Conservation (phyloP, 1,284 basidiomycete species). For the Apiotrichum akiyoshidainum region DNA sequence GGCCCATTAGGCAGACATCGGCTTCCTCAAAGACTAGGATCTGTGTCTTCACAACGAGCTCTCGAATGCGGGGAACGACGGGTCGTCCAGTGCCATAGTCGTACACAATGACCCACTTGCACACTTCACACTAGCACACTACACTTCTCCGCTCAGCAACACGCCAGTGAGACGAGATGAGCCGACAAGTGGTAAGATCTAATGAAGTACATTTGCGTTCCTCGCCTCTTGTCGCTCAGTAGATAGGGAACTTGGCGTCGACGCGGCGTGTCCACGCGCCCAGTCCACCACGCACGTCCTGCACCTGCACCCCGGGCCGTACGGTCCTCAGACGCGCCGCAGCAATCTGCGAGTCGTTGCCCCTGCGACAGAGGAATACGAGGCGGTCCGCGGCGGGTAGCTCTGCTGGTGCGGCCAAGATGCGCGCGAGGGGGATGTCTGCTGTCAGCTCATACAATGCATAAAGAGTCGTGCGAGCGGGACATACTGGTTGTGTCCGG, state of each 20-base stretch:
- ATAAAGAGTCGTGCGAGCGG: neutral
- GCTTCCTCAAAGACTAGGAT: no score
- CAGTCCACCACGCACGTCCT: constrained; percentile 75
- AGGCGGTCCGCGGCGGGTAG: constrained; percentile 41
- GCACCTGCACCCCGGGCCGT: constrained; percentile 50
- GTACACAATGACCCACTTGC: no score
- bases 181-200: no score
- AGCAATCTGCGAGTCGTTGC: constrained; percentile 90
- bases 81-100: no score
- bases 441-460: constrained; percentile 17
- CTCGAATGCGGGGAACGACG: no score
- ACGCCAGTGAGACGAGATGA: no score
- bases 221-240: neutral
- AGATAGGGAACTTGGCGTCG: constrained; percentile 64
- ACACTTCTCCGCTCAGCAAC: no score
- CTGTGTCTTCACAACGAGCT: no score
- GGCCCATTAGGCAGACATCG: no score
- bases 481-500: constrained; percentile 71
- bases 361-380: constrained; percentile 76
- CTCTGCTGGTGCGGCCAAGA: constrained; percentile 29
- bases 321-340: constrained; percentile 60
- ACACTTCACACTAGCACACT: no score
- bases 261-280: constrained; percentile 70
- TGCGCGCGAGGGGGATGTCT: constrained; percentile 44
- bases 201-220: neutral